Base-by-base conservation (phyloP, 2,329 filamentous ascomycete genomes). In the Trichoderma arundinaceum region DNA sequence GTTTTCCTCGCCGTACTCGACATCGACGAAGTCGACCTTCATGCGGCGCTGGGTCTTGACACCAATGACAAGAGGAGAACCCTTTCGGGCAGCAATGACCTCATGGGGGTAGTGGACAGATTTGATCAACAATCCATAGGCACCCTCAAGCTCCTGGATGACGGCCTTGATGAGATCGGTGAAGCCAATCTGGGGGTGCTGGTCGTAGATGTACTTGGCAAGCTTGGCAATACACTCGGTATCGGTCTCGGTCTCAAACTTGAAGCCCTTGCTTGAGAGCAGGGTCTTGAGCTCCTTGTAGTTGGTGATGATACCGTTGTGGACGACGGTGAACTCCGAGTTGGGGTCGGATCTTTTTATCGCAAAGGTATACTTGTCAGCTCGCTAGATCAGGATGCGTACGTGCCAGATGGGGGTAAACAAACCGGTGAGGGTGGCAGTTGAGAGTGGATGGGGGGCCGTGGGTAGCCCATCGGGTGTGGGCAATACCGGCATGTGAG, bases 221-320 rank as follows among this genome's bases (percentile, higher is more conserved):
- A 99, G 89, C 86, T 98, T 99, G 72, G 95, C 95, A 80, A 99
- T 99, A 81, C 94, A 97, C 84, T 99, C 95, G 61, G 95, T 99
- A 77, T 99, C 95, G 72, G 95, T 99, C 82, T 99, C 94, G 60
- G 95, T 99, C 89, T 99, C 95, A 79, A 99, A 99, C 77, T 90
- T 91, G 89, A 97, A 96, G 77, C 95, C 95, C 87, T 98, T 99
- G 85, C 86, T 86, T 82, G 90, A 87, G 72, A 99, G 87, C 70
- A 99, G 89, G 69, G 91, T 92, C 88, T 94, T 97, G 75, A 99
- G 84, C 83, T 99, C 95, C 87, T 99, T 99, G 88, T 99, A 99
- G 88, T 99, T 99, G 84, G 95, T 99, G 82, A 99, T 99, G 86
- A 99, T 99, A 77, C 95, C 95, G 82, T 99, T 99, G 90, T 99